Evolutionary conservation across 768 basidiomycete genomes (phyloP), one percentile per base, ranked within the genome.

Genomic region (Mycena haematopus): DNA sequence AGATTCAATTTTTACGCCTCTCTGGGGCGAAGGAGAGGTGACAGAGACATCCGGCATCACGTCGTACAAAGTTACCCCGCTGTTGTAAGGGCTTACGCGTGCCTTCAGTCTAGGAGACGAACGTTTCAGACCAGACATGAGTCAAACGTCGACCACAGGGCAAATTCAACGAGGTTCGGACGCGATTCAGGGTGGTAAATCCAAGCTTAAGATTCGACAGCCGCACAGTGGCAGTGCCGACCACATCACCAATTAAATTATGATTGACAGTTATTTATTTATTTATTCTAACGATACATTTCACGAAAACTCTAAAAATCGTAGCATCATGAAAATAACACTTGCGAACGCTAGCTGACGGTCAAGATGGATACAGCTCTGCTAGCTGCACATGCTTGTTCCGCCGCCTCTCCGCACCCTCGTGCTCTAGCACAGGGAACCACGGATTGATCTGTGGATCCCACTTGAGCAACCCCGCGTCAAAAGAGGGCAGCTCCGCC

Each of bases 361-460:
- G 40, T 40, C n/a, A 46, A 25, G 49, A 42, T 13, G 61, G 21
- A 24, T 58, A 47, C 14, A 58, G 42, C 27, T 52, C 49, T 35
- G 44, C 58, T 19, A 36, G 38, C n/a, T 50, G 49, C 45, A 51
- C 33, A 60, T 56, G 59, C 42, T 38, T 46, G 38, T 64, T 69
- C 56, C 63, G 44, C 52, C 69, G 47, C 42, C 58, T 22, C 50
- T 71, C 65, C 31, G 62, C 62, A 8, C 65, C 68, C 42, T 65
- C 60, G 50, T 44, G 33, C 7, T 69, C 74, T 44, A 73, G 56
- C 35, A 68, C 60, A 51, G 85, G 85, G 69, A 86, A 85, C 85
- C 85, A 86, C 1, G 83, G 82, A 67, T 85, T 77, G 1, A 75
- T 63, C 21, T 71, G 71, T 0, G 77, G 74, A 65, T 86, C 80